phyloP scores from a whole-genome alignment of 345 rosid genomes.

The Stellera chamaejasme region DNA sequence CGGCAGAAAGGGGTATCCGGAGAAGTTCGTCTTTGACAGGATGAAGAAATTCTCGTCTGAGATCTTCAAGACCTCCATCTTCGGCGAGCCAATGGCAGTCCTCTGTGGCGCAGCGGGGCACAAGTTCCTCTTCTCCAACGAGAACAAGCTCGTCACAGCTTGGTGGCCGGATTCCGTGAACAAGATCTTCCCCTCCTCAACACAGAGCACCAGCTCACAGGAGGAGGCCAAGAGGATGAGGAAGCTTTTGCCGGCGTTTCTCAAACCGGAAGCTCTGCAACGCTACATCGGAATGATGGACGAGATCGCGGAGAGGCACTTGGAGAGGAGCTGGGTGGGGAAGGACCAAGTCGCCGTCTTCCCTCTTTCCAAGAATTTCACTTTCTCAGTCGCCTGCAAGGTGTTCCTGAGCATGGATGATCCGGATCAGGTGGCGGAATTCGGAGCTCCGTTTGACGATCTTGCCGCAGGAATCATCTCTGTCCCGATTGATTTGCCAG shows the following conservation, averaged over 20 bases:
- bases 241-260: constrained; percentile 16
- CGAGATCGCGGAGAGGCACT: too few species aligned
- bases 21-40: constrained; percentile 29
- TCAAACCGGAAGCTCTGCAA: constrained; percentile 19
- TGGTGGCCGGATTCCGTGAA: constrained; percentile 42
- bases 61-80: constrained; percentile 25
- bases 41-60: constrained; percentile 18
- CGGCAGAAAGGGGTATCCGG: constrained; percentile 29
- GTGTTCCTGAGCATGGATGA: too few species aligned
- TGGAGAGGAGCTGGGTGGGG: too few species aligned
- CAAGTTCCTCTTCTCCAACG: constrained; percentile 40
- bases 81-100: constrained; percentile 22
- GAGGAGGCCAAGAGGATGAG: constrained; percentile 26
- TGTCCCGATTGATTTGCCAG: too few species aligned
- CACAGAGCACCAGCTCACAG: constrained; percentile 12
- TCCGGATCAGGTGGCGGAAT: too few species aligned
- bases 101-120: constrained; percentile 29
- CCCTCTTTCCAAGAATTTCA: too few species aligned
- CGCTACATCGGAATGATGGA: constrained; percentile 8
- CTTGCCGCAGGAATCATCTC: too few species aligned
- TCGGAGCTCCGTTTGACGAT: too few species aligned
- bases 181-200: constrained; percentile 32
- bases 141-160: constrained; percentile 27
- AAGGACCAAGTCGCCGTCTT: too few species aligned
- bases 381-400: too few species aligned